phyloP scores from a whole-genome alignment of 2,329 filamentous ascomycete genomes.

The Ophiostoma australiae region DNA sequence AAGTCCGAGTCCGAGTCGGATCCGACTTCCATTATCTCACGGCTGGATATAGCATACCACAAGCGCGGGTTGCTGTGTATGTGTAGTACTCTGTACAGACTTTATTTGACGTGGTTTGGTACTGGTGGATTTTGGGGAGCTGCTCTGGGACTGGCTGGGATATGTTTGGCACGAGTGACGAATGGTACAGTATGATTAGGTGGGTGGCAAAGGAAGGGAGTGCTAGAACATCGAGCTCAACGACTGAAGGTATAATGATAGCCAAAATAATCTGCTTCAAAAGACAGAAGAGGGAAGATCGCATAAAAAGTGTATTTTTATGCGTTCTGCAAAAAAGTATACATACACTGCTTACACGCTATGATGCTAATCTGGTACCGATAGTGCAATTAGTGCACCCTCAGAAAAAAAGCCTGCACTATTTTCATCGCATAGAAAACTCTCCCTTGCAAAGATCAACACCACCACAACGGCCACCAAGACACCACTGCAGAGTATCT shows the following conservation, averaged over 20 bases:
- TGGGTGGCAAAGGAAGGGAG: background rate
- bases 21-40: slow-evolving; percentile 34
- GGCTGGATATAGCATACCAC: background rate
- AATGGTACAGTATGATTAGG: background rate
- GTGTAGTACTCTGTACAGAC: background rate
- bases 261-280: background rate
- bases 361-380: background rate
- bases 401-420: background rate
- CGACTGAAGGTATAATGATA: background rate
- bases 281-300: background rate
- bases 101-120: background rate
- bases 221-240: background rate
- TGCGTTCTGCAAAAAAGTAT: background rate
- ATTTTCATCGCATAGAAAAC: background rate
- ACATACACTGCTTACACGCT: background rate
- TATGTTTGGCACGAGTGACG: background rate
- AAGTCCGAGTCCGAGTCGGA: slow-evolving; percentile 50
- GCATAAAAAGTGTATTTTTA: background rate
- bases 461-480: background rate
- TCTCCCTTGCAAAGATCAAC: background rate
- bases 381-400: background rate
- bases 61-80: background rate
- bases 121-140: background rate
- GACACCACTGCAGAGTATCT: background rate
- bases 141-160: background rate